Evolutionary conservation across 352 stramenopile species (phyloP).

Genomic region (Albugo laibachii): DNA sequence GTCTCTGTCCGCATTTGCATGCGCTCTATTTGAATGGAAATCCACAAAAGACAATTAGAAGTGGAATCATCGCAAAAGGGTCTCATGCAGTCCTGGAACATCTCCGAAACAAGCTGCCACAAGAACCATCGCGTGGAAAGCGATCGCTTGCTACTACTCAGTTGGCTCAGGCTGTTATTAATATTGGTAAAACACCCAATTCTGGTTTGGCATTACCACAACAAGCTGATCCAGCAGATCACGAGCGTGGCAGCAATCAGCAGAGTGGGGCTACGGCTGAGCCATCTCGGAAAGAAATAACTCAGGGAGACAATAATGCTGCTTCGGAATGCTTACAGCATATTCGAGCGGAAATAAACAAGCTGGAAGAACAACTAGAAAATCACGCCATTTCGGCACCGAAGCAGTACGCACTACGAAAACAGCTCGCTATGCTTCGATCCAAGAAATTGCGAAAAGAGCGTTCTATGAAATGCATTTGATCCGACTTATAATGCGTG

Average conservation of each 20-base stretch:
- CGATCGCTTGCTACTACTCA: background rate
- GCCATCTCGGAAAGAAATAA: background rate
- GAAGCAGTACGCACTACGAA: slow-evolving; percentile 69
- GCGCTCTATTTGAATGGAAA: slow-evolving; percentile 74
- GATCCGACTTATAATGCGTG: background rate
- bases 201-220: background rate
- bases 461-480: slow-evolving; percentile 3
- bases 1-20: slow-evolving; percentile 32
- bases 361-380: slow-evolving; percentile 44
- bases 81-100: slow-evolving; percentile 49
- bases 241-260: too few relatives aligned
- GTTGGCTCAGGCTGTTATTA: background rate
- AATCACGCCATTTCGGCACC: slow-evolving; percentile 29
- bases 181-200: background rate
- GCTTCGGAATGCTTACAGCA: slow-evolving; percentile 1
- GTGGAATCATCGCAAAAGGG: slow-evolving; percentile 49
- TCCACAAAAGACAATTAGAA: slow-evolving; percentile 59
- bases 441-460: slow-evolving; percentile 39
- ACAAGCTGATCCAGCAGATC: too few relatives aligned
- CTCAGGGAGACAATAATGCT: background rate
- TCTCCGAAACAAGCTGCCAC: slow-evolving; percentile 62
- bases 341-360: slow-evolving; percentile 21
- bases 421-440: slow-evolving; percentile 47
- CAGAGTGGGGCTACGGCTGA: background rate
- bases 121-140: background rate